phyloP scores from a whole-genome alignment of 805 yeast genomes.

The Candida schatavii region DNA sequence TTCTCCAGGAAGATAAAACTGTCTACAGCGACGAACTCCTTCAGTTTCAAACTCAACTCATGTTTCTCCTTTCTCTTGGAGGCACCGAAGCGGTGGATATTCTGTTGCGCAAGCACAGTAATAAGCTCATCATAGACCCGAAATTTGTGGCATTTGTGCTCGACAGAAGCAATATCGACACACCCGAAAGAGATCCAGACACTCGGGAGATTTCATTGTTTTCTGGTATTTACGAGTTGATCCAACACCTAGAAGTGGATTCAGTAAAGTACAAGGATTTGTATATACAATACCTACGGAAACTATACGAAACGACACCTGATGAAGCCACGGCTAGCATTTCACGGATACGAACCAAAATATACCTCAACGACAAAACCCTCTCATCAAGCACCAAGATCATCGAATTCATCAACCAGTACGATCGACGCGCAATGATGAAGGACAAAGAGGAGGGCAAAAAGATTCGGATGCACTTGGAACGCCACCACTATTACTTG shows the following conservation, averaged over 20 bases:
- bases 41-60: background rate
- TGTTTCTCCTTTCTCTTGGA: background rate
- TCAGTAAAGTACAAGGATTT: background rate
- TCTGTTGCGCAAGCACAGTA: background rate
- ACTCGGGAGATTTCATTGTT: background rate
- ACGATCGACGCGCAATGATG: slow-evolving; percentile 6
- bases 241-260: background rate
- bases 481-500: background rate
- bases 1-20: slow-evolving; percentile 1
- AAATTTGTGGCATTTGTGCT: slow-evolving; percentile 10
- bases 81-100: background rate
- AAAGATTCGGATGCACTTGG: background rate
- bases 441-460: slow-evolving; percentile 4
- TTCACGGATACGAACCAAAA: background rate
- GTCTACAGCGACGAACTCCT: background rate
- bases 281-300: background rate
- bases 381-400: slow-evolving; percentile 8
- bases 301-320: background rate
- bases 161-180: background rate
- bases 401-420: slow-evolving; percentile 11
- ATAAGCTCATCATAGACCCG: slow-evolving; percentile 12
- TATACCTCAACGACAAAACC: slow-evolving; percentile 6
- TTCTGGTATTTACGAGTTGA: background rate
- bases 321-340: background rate
- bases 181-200: no score